Conservation (phyloP, 1,284 basidiomycete genomes). For the Fomitopsis pinicola region DNA sequence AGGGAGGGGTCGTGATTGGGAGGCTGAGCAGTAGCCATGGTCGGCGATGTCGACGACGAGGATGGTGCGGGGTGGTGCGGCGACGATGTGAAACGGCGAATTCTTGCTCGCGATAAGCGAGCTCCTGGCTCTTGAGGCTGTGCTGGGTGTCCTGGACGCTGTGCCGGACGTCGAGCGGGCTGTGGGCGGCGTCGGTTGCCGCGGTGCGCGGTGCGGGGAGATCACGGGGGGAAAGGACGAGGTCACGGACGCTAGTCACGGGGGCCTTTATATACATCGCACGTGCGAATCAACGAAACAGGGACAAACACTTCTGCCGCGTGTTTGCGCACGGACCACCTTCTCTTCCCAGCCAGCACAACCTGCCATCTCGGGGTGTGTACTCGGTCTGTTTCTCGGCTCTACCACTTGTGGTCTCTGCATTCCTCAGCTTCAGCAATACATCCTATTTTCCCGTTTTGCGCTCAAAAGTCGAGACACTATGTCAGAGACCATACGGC, state of each 20-base stretch:
- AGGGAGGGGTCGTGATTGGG: constrained; percentile 25
- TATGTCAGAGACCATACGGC: too few species aligned
- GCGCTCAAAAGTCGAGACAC: too few species aligned
- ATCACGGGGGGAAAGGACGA: constrained; percentile 32
- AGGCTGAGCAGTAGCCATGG: constrained; percentile 26
- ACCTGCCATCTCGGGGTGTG: background rate
- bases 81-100: background rate
- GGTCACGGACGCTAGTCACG: constrained; percentile 31
- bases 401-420: background rate
- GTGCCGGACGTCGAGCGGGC: constrained; percentile 17
- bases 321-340: constrained; percentile 20
- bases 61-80: background rate
- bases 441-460: too few species aligned
- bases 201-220: constrained; percentile 14
- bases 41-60: constrained; percentile 1
- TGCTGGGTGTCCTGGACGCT: constrained; percentile 6
- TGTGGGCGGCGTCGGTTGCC: constrained; percentile 10
- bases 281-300: constrained; percentile 31
- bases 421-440: background rate
- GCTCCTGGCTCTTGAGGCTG: background rate
- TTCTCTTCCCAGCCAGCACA: background rate
- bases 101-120: background rate
- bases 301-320: constrained; percentile 17
- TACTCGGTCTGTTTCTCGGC: background rate
- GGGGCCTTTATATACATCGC: constrained; percentile 27